Evolutionary conservation across 2,329 filamentous ascomycete genomes (phyloP).

Genomic region (Penicillium sp.): DNA sequence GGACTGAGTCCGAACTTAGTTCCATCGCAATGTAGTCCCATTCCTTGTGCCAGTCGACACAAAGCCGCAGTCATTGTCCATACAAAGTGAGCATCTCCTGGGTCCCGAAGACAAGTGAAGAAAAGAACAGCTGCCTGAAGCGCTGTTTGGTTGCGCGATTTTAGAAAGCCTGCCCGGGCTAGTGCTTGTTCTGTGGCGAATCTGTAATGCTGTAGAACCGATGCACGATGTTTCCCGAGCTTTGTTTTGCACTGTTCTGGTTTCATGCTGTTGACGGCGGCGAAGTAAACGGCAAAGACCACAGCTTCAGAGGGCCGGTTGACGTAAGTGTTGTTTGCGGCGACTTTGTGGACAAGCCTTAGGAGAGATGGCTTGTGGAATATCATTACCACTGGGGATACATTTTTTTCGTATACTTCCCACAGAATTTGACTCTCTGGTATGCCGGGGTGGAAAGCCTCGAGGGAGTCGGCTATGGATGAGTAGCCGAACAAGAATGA

Average conservation of each 20-base stretch:
- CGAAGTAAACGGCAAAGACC: background rate
- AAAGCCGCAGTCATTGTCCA: background rate
- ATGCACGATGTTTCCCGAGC: background rate
- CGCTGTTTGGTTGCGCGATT: background rate
- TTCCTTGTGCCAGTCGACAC: background rate
- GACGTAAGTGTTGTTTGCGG: background rate
- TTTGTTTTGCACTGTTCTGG: background rate
- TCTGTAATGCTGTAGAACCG: background rate
- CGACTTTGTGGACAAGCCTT: background rate
- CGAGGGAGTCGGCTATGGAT: background rate
- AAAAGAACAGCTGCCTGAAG: background rate
- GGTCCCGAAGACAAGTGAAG: background rate
- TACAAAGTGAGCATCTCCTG: background rate
- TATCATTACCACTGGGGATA: background rate
- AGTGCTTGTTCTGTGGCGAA: background rate
- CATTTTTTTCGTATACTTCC: background rate
- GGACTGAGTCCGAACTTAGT: constrained; percentile 20
- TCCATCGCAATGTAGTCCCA: constrained; percentile 42
- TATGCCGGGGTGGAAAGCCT: background rate
- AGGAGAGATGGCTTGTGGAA: background rate
- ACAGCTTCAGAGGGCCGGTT: background rate
- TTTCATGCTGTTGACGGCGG: background rate
- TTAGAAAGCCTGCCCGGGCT: background rate
- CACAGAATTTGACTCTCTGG: background rate
- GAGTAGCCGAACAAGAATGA: background rate